Percentiles rank a stretch among this genome's conserved stretches.
Evolutionary conservation across 257 asterid genomes (phyloP).

Genomic region (Solanum lycopersicoides): DNA sequence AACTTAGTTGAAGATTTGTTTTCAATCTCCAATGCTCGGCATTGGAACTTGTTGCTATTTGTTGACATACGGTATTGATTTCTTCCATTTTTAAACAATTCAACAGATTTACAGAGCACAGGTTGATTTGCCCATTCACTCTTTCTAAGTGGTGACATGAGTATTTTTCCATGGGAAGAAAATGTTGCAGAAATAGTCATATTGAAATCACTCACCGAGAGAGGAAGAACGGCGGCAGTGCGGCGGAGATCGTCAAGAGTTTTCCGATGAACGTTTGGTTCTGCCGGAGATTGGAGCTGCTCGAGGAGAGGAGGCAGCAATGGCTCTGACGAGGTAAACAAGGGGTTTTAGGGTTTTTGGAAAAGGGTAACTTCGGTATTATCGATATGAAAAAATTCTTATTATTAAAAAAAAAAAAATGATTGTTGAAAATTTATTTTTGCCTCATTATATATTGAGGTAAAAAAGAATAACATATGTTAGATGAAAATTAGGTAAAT

Average conservation of each 20-base stretch:
- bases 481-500: too few species aligned
- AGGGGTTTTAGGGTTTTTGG: not conserved
- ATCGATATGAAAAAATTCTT: too few species aligned
- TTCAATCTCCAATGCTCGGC: slow-evolving; percentile 45
- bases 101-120: not conserved
- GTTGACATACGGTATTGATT: slow-evolving; percentile 1
- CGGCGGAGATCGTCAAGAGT: not conserved
- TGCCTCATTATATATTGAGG: too few species aligned
- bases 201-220: not conserved
- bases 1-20: slow-evolving; percentile 32
- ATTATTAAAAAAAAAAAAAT: too few species aligned
- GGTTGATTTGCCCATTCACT: not conserved
- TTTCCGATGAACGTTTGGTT: not conserved
- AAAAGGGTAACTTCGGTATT: not conserved
- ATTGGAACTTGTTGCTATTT: slow-evolving; percentile 12
- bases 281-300: not conserved
- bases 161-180: not conserved
- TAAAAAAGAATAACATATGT: too few species aligned
- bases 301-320: not conserved
- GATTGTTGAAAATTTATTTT: too few species aligned
- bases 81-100: not conserved
- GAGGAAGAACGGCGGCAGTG: not conserved
- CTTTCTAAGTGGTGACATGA: not conserved
- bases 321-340: not conserved
- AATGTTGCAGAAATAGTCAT: not conserved